Conservation (phyloP, 75 land plant genomes). For the Cryptomeria japonica region DNA sequence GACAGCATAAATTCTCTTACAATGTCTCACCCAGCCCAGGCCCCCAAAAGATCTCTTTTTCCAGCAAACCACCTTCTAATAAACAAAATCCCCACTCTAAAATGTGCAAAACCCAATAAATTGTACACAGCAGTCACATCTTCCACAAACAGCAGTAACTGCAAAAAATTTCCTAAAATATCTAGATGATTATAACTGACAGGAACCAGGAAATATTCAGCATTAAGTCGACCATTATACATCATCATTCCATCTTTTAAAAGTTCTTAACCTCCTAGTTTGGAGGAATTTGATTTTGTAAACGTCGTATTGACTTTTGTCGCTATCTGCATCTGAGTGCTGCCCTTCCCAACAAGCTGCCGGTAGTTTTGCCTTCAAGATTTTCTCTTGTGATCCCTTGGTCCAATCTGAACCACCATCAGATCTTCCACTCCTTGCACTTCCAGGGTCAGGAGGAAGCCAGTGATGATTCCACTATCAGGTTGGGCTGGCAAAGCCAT, state of each 20-base stretch:
- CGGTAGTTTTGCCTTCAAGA: slow-evolving; percentile 32
- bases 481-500: slow-evolving; percentile 38
- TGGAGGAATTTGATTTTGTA: neutral
- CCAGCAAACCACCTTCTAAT: too few relatives aligned
- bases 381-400: slow-evolving; percentile 20
- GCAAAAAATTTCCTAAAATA: neutral
- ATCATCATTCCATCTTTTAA: neutral
- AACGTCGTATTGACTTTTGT: neutral
- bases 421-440: slow-evolving; percentile 20
- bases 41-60: too few relatives aligned
- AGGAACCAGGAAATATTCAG: neutral
- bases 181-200: neutral
- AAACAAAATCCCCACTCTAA: too few relatives aligned
- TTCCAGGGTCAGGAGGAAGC: slow-evolving; percentile 29
- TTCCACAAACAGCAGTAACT: too few relatives aligned
- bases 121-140: too few relatives aligned
- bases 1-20: too few relatives aligned
- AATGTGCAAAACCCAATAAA: too few relatives aligned
- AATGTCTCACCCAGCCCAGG: too few relatives aligned
- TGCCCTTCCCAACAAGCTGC: slow-evolving; percentile 21
- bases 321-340: neutral
- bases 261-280: neutral
- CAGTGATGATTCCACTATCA: slow-evolving; percentile 31
- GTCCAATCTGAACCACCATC: slow-evolving; percentile 23
- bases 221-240: neutral